Percentiles rank a stretch among this genome's conserved stretches.
These are phyloP conservation scores for Strobilomyces confusus DNA, from an alignment of 768 basidiomycete genomes.

Conservation along the genomic window DNA sequence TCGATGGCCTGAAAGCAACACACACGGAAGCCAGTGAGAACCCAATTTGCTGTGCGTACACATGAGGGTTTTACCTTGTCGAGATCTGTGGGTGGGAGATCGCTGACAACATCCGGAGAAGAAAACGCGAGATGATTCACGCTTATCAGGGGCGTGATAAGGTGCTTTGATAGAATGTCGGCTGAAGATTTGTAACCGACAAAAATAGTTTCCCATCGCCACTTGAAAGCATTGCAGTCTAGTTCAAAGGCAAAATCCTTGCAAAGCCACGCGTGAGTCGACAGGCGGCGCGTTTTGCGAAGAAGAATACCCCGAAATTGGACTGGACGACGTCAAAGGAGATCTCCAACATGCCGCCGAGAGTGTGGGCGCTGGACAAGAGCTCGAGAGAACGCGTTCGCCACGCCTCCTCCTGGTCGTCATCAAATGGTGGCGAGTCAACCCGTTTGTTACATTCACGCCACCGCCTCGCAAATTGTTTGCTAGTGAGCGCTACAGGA, in stretches of 20 bases:
- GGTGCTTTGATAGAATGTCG: constrained; percentile 72
- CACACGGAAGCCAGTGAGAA: constrained; percentile 5
- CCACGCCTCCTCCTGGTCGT: constrained; percentile 60
- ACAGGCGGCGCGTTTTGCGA: constrained; percentile 2
- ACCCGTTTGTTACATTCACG: constrained; percentile 47
- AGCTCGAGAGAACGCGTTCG: constrained; percentile 50
- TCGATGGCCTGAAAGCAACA: constrained; percentile 52
- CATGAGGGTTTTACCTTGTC: constrained; percentile 50
- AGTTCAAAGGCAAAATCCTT: constrained; percentile 69
- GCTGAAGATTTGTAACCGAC: constrained; percentile 62
- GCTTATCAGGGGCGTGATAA: constrained; percentile 74
- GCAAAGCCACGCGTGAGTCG: constrained; percentile 13
- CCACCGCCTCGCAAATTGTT: constrained; percentile 69
- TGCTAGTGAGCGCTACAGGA: constrained; percentile 47
- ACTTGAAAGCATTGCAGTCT: constrained; percentile 59
- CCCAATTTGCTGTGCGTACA: background rate
- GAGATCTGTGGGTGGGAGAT: constrained; percentile 53
- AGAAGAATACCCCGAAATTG: constrained; percentile 48
- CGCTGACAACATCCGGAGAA: constrained; percentile 52
- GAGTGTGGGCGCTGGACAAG: constrained; percentile 55
- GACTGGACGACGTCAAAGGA: constrained; percentile 60
- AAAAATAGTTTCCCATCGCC: constrained; percentile 75
- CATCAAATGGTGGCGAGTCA: constrained; percentile 26
- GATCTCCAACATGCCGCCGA: constrained; percentile 54
- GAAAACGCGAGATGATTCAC: constrained; percentile 64